Evolutionary conservation across 139 green algal species (phyloP), one percentile per base, ranked within the genome.

Genomic region (Pleodorina starrii): DNA sequence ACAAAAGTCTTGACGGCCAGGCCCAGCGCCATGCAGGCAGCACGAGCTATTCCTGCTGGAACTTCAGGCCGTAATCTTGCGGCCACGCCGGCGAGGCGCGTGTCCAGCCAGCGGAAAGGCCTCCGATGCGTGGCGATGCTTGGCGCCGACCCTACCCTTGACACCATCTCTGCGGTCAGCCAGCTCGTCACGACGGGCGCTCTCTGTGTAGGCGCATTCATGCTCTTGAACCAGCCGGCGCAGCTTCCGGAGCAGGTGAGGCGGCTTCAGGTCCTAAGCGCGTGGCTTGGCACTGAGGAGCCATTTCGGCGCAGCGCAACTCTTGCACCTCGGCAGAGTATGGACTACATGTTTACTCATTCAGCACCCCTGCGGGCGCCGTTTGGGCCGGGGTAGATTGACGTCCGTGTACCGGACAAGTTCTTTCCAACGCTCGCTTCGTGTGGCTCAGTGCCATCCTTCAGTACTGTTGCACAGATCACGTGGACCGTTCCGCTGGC

Each of bases 141-240:
- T n/a, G 72, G 72, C 42, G 40, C 40, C 21, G 48, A 48, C 48
- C 42, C 78, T 42, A 54, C 48, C 11, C 17, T 85, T 50, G 78
- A 85, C 36, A 38, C 78, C 35, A 73, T 85, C 38, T 35, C 46
- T 40, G 36, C 54, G 7, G 57, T 85, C 36, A 85, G 78, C 78
- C 78, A 85, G 50, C 35, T 85, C 17, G 51, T 63, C 1, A 85
- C 78, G 23, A 85, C 78, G 25, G 25, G 51, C 11, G 78, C 78
- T 1, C 5, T 85, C 0, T 85, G 78, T 42, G 78, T 73, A 6
- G 78, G 51, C 19, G 78, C 78, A 16, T 54, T 85, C 40, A 85
- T 85, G 78, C 78, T 85, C 12, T 66, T 85, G 51, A 69, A 69
- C 48, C 76, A 48, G 5, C 32, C 76, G 16, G 72, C 57, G n/a